Conservation (phyloP, 2,329 filamentous ascomycete species). For the Calonectria pteridis region DNA sequence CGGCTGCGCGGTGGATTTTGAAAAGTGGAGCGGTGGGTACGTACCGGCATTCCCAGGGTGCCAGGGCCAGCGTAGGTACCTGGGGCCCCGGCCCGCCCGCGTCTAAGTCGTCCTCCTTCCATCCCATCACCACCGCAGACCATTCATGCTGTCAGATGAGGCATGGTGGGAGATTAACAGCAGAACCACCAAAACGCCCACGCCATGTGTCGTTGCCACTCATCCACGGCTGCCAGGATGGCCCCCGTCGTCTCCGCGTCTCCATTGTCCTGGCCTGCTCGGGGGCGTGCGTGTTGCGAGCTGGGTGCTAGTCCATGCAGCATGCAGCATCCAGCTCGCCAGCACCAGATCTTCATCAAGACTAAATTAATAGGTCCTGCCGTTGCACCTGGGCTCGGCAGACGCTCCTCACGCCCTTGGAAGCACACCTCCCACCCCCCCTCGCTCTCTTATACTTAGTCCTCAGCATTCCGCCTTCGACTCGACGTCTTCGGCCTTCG, state of each 20-base stretch:
- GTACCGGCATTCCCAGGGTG: constrained; percentile 17
- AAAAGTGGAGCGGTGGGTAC: constrained; percentile 21
- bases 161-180: constrained; percentile 42
- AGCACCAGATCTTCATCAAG: constrained; percentile 39
- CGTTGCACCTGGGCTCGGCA: constrained; percentile 27
- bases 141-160: constrained; percentile 41
- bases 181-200: constrained; percentile 33
- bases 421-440: constrained; percentile 22
- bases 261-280: constrained; percentile 24
- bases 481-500: not conserved
- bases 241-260: constrained; percentile 39
- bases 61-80: constrained; percentile 13
- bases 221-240: constrained; percentile 33
- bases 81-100: constrained; percentile 30
- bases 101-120: constrained; percentile 40
- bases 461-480: not conserved
- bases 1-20: constrained; percentile 4
- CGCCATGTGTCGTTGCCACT: constrained; percentile 43
- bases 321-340: constrained; percentile 26
- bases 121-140: constrained; percentile 39
- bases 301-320: constrained; percentile 18
- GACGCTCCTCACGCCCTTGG: constrained; percentile 33
- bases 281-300: constrained; percentile 6
- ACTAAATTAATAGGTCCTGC: constrained; percentile 32
- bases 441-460: constrained; percentile 5